These are phyloP conservation scores for Dactylis glomerata DNA, from an alignment of 176 grass and related monocot genomes.

Conservation along the genomic window DNA sequence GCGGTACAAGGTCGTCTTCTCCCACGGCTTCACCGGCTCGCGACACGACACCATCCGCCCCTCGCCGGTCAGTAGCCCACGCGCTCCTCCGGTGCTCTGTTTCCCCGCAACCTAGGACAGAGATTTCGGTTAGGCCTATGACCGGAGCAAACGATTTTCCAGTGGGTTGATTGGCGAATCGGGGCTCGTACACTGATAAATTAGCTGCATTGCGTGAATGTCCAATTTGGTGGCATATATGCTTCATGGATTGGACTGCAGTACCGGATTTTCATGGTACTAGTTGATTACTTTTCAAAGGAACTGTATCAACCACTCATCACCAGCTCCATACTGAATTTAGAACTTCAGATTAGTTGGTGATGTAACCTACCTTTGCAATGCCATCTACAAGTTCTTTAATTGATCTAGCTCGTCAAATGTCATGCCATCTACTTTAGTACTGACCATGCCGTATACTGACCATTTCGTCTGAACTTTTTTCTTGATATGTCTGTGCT, in stretches of 20 bases:
- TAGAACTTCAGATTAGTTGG: not conserved
- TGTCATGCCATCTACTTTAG: not conserved
- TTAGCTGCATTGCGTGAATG: not conserved
- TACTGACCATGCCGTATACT: not conserved
- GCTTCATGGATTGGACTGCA: not conserved
- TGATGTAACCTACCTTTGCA: not conserved
- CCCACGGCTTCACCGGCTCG: conserved; percentile 70
- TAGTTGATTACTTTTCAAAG: not conserved
- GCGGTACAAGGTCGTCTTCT: conserved; percentile 61
- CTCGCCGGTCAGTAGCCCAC: conserved; percentile 49
- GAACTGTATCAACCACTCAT: not conserved
- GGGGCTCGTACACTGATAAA: not conserved
- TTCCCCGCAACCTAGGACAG: not conserved
- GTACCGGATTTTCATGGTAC: not conserved
- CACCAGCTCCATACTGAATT: not conserved
- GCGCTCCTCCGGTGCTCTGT: not conserved
- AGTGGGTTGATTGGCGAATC: not conserved
- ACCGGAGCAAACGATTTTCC: not conserved
- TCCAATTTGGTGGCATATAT: not conserved
- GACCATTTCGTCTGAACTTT: not conserved
- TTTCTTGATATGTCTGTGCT: not conserved
- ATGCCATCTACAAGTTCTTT: not conserved
- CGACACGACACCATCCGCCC: conserved; percentile 39
- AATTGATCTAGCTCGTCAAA: not conserved
- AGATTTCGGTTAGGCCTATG: not conserved